Percentiles rank a stretch among this genome's conserved stretches.
These are phyloP conservation scores for Auricularia heimuer DNA, from an alignment of 768 basidiomycete species.

Conservation along the genomic window DNA sequence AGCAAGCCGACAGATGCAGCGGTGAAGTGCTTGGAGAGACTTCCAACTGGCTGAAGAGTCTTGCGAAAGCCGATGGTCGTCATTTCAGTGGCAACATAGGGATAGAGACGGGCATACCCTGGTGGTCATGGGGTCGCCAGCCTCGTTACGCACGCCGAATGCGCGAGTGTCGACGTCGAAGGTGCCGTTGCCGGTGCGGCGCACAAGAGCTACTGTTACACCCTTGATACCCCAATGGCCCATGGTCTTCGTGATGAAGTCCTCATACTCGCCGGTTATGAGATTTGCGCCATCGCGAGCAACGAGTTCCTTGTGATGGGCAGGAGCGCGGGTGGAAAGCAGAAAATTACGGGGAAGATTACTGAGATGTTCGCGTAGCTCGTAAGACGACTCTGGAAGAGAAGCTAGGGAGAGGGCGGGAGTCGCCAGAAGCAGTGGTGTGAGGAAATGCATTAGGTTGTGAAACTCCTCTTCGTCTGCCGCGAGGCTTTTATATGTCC, in stretches of 20 bases:
- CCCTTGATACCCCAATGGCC: constrained; percentile 5
- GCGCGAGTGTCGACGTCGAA: constrained; percentile 5
- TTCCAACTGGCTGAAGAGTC: not conserved
- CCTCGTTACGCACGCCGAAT: constrained; percentile 2
- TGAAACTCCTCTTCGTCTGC: no score
- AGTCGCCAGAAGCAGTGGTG: not conserved
- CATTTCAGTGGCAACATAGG: not conserved
- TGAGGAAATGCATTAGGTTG: no score
- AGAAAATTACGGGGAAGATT: not conserved
- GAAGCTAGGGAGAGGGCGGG: not conserved
- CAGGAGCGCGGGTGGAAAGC: not conserved
- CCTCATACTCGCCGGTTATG: constrained; percentile 2
- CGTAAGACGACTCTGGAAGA: not conserved
- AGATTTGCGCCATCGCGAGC: not conserved
- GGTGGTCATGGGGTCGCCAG: constrained; percentile 4
- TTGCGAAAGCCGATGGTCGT: not conserved
- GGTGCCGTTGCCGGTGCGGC: not conserved
- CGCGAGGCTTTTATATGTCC: no score
- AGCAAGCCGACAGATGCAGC: not conserved
- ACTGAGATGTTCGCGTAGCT: not conserved
- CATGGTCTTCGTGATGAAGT: constrained; percentile 1
- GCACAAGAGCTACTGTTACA: constrained; percentile 4
- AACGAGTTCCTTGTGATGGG: not conserved
- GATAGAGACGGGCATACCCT: not conserved
- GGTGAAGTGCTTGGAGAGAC: not conserved